phyloP scores from a whole-genome alignment of 164 flowering plant genomes.

The Nymphaea thermarum region DNA sequence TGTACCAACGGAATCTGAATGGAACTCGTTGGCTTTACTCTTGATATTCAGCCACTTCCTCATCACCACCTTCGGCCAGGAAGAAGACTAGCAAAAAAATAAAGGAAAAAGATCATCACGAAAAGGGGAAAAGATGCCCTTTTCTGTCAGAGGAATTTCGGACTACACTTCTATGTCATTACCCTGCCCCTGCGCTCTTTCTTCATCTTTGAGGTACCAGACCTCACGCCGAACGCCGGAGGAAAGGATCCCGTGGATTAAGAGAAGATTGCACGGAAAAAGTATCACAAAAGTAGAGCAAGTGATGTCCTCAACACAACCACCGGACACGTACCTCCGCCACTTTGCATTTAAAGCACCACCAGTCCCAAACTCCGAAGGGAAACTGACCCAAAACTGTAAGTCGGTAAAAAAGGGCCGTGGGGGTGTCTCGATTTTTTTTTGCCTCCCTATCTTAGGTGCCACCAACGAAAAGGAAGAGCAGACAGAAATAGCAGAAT shows the following conservation, averaged over 20 bases:
- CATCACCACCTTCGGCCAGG: conserved; percentile 53
- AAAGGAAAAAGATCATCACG: too few relatives aligned
- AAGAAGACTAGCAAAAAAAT: conserved; percentile 23
- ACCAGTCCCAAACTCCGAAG: not conserved
- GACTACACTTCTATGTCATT: not conserved
- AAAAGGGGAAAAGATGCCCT: not conserved
- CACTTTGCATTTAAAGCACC: not conserved
- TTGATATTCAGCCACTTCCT: conserved; percentile 66
- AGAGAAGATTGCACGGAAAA: not conserved
- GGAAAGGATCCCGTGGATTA: not conserved
- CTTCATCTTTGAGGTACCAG: not conserved
- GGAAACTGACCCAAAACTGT: not conserved
- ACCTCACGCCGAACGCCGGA: not conserved
- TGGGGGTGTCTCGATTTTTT: not conserved
- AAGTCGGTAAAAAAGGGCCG: not conserved
- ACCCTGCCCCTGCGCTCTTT: not conserved
- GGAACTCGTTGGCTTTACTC: conserved; percentile 39
- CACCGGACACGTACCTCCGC: not conserved
- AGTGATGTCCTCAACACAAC: not conserved
- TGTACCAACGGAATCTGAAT: conserved; percentile 24
- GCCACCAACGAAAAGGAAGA: not conserved
- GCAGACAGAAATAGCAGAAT: not conserved
- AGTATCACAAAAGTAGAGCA: not conserved
- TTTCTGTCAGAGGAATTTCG: not conserved
- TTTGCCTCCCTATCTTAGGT: not conserved